Percentiles rank a stretch among this genome's conserved stretches.
phyloP scores from a whole-genome alignment of 495 filamentous ascomycete genomes.

The Trypethelium eluteriae region DNA sequence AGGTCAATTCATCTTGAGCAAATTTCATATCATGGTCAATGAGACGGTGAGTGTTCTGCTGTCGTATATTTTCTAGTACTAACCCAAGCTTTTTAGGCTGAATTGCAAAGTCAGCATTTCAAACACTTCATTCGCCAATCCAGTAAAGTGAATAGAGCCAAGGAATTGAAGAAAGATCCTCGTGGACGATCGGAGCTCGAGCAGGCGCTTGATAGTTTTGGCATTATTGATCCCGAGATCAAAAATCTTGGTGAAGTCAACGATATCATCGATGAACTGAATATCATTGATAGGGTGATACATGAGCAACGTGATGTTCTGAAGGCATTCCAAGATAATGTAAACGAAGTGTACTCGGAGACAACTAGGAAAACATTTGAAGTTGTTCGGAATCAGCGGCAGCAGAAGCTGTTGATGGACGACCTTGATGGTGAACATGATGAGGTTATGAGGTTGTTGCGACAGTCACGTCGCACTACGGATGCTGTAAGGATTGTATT shows the following conservation, averaged over 20 bases:
- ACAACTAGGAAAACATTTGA: not conserved
- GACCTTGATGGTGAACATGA: not conserved
- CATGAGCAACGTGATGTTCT: not conserved
- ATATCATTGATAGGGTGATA: conserved; percentile 3
- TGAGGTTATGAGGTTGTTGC: not conserved
- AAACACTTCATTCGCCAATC: not conserved
- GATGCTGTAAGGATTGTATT: not conserved
- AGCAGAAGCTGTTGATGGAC: not conserved
- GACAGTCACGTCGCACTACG: not conserved
- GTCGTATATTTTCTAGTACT: not conserved
- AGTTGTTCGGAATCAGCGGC: not conserved
- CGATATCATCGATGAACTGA: conserved; percentile 9
- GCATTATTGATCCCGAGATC: not conserved
- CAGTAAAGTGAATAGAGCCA: not conserved
- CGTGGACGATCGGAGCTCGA: not conserved
- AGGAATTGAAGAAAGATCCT: not conserved
- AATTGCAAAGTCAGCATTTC: not conserved
- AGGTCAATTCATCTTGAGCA: not conserved
- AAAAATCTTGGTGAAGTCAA: not conserved
- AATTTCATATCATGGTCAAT: not conserved
- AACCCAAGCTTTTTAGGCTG: not conserved
- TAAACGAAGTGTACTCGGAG: not conserved
- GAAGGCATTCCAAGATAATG: not conserved
- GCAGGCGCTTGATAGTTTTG: not conserved
- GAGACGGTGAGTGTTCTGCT: not conserved